Percentiles rank a stretch among this genome's conserved stretches.
phyloP scores from a whole-genome alignment of 495 filamentous ascomycete genomes.

The Xylaria sp. region DNA sequence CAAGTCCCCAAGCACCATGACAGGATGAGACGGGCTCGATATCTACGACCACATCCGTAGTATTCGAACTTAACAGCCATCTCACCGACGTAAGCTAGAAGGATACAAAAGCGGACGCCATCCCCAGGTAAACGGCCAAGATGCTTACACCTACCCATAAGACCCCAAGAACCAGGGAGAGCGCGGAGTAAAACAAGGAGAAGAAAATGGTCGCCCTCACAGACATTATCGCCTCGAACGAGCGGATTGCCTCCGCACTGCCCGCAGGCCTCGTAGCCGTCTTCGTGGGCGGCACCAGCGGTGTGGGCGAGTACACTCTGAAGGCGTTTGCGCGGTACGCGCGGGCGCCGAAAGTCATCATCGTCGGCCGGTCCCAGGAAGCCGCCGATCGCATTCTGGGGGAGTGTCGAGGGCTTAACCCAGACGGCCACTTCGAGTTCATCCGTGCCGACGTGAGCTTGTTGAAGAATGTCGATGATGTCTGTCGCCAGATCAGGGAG shows the following conservation, averaged over 20 bases:
- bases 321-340: constrained; percentile 54
- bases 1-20: neutral
- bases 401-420: constrained; percentile 51
- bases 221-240: constrained; percentile 42
- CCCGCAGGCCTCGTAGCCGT: constrained; percentile 52
- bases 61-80: neutral
- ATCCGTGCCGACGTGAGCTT: constrained; percentile 60
- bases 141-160: neutral
- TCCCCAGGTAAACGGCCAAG: neutral
- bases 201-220: constrained; percentile 42
- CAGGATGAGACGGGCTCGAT: neutral
- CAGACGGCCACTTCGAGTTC: constrained; percentile 56
- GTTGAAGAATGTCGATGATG: constrained; percentile 60
- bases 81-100: neutral
- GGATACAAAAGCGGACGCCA: neutral
- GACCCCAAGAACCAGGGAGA: neutral
- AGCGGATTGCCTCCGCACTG: constrained; percentile 39
- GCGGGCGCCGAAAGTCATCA: constrained; percentile 49
- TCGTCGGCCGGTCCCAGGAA: constrained; percentile 49
- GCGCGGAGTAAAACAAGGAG: neutral
- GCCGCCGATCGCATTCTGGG: constrained; percentile 47
- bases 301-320: constrained; percentile 61
- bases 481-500: constrained; percentile 57
- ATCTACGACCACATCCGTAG: neutral
- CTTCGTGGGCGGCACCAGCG: constrained; percentile 67